Evolutionary conservation across 306 rosid genomes (phyloP).

Genomic region (Vicia villosa): DNA sequence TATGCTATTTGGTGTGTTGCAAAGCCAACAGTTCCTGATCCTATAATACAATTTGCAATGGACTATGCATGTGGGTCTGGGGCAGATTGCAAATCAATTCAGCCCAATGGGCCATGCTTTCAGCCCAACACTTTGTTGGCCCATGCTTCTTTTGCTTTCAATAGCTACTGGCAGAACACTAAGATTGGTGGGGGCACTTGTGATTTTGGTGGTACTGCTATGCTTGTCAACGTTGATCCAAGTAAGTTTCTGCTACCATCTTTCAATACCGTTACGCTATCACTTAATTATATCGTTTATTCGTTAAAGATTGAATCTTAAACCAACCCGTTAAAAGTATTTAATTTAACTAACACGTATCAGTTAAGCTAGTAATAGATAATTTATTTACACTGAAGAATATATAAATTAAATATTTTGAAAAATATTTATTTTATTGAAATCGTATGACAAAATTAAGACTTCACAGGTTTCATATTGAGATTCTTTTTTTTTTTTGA

Average conservation of each 20-base stretch:
- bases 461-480: not conserved
- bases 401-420: too few relatives aligned
- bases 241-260: constrained; percentile 52
- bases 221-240: constrained; percentile 79
- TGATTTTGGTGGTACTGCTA: constrained; percentile 93
- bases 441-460: not conserved
- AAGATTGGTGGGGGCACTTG: constrained; percentile 78
- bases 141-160: constrained; percentile 89
- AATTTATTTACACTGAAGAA: too few relatives aligned
- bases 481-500: not conserved
- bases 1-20: constrained; percentile 74
- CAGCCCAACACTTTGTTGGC: constrained; percentile 59
- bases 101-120: constrained; percentile 60
- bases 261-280: too few relatives aligned
- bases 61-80: constrained; percentile 88
- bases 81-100: constrained; percentile 72
- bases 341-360: too few relatives aligned
- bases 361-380: too few relatives aligned
- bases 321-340: too few relatives aligned
- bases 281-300: too few relatives aligned
- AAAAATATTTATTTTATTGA: not conserved
- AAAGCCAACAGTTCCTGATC: constrained; percentile 78
- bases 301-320: too few relatives aligned
- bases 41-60: constrained; percentile 67
- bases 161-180: constrained; percentile 79